These are phyloP conservation scores for Sideroxylon spinosum DNA, from an alignment of 179 eudicot species.

Conservation along the genomic window DNA sequence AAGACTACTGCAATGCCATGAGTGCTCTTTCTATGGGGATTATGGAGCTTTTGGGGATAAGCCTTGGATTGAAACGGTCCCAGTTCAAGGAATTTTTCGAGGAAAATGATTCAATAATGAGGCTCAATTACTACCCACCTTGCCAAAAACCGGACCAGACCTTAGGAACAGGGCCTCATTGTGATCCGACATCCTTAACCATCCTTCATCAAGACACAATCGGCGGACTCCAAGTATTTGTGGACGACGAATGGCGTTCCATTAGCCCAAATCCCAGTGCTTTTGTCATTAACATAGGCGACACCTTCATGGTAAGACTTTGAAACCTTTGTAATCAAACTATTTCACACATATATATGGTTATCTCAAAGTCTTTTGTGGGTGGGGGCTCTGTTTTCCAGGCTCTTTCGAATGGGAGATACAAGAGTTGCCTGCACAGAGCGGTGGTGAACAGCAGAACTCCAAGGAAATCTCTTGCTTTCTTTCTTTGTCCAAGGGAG, in stretches of 20 bases:
- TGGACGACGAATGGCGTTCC: slow-evolving; percentile 62
- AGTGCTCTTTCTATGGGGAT: slow-evolving; percentile 54
- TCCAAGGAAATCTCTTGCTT: slow-evolving; percentile 77
- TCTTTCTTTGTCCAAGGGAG: slow-evolving; percentile 67
- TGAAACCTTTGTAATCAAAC: too few relatives aligned
- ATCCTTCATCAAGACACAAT: slow-evolving; percentile 82
- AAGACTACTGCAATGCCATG: slow-evolving; percentile 75
- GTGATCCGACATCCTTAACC: slow-evolving; percentile 82
- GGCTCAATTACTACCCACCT: slow-evolving; percentile 75
- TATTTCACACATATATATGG: too few relatives aligned
- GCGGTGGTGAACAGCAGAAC: slow-evolving; percentile 72
- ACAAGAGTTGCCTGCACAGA: slow-evolving; percentile 83
- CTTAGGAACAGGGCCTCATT: slow-evolving; percentile 89
- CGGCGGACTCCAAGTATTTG: slow-evolving; percentile 80
- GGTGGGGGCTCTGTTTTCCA: slow-evolving; percentile 21
- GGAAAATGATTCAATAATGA: slow-evolving; percentile 71
- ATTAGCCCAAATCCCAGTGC: slow-evolving; percentile 52
- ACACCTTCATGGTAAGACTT: slow-evolving; percentile 76
- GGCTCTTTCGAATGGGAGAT: slow-evolving; percentile 88
- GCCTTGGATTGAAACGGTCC: slow-evolving; percentile 53
- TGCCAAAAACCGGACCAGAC: slow-evolving; percentile 70
- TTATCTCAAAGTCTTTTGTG: too few relatives aligned
- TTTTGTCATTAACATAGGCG: slow-evolving; percentile 83
- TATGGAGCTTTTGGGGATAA: slow-evolving; percentile 77
- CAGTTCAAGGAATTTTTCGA: slow-evolving; percentile 60